Evolutionary conservation across 208 protist genomes (phyloP), one percentile per base, ranked within the genome.

Genomic region (Trypanosomatidae sp.): DNA sequence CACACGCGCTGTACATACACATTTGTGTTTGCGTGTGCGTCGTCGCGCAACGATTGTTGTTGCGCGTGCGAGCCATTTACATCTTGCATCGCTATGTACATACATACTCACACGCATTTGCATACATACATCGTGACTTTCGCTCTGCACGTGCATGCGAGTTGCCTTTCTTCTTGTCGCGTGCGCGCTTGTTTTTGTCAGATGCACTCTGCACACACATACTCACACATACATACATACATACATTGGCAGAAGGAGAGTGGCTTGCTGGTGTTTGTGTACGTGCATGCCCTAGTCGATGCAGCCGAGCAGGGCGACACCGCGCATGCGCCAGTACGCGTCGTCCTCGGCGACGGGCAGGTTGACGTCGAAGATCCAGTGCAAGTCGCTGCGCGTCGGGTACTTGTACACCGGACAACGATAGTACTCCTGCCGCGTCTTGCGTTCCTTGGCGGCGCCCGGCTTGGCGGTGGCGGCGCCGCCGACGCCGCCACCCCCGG

Each of bases 361-460:
- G 40, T 97, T 84, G 7, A 98, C 89, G 53, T 92, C 73, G 47
- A 98, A 97, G 38, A 99, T 95, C 77, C 92, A 99, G 69, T 98
- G 95, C 22, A 81, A 81, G 53, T 97, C 97, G 10, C 93, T 95
- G 38, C 97, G 71, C 7, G 54, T 73, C 3, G 90, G 91, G 62
- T 96, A 97, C 65, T 92, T 96, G 83, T 99, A 99, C 26, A 98
- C 89, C 7, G 97, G 97, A 71, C 96, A 99, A 16, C 88, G 73
- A 72, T 98, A 99, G 71, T 88, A 77, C 55, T 93, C 80, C 62
- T 87, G 73, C 64, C 88, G 88, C 48, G 75, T 72, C 64, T 91
- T 87, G 52, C 66, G 68, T 42, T 92, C 77, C 73, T 92, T 92
- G 22, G 50, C 70, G 23, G 32, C 54, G 23, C 57, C 71, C 7